phyloP scores from a whole-genome alignment of 225 moss, liverwort and hornwort genomes.

The Straminergon stramineum region DNA sequence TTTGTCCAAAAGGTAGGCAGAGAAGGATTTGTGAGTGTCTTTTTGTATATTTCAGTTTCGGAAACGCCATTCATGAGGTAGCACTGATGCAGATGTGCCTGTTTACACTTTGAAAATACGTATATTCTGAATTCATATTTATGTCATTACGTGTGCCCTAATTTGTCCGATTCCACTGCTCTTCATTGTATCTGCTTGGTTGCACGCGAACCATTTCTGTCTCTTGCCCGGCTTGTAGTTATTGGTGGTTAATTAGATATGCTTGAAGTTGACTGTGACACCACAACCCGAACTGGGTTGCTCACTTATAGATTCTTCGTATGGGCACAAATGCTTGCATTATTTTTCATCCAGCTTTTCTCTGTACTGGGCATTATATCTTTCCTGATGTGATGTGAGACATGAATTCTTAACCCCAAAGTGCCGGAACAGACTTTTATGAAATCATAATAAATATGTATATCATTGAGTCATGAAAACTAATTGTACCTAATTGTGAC shows the following conservation, averaged over 20 bases:
- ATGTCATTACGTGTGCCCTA: background rate
- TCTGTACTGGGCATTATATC: background rate
- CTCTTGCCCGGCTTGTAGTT: background rate
- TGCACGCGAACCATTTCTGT: background rate
- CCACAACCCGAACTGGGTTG: background rate
- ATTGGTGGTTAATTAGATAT: background rate
- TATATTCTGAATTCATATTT: conserved; percentile 2
- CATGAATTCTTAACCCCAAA: background rate
- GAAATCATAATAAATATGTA: background rate
- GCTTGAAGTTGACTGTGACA: background rate
- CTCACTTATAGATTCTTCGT: background rate
- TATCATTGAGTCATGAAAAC: background rate
- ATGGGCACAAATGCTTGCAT: background rate
- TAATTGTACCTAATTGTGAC: too few species aligned
- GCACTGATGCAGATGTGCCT: conserved; percentile 17
- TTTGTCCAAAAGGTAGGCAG: conserved; percentile 18
- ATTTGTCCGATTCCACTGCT: background rate
- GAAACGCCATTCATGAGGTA: conserved; percentile 16
- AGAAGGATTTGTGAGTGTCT: conserved; percentile 2
- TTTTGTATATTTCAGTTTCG: conserved; percentile 29
- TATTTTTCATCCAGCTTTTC: background rate
- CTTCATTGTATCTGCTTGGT: background rate
- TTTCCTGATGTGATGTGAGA: background rate
- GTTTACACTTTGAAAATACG: conserved; percentile 1
- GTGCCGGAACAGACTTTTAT: background rate